Percentiles rank a stretch among this genome's conserved stretches.
These are phyloP conservation scores for Fusarium austroafricanum DNA, from an alignment of 2,329 filamentous ascomycete genomes.

Conservation along the genomic window DNA sequence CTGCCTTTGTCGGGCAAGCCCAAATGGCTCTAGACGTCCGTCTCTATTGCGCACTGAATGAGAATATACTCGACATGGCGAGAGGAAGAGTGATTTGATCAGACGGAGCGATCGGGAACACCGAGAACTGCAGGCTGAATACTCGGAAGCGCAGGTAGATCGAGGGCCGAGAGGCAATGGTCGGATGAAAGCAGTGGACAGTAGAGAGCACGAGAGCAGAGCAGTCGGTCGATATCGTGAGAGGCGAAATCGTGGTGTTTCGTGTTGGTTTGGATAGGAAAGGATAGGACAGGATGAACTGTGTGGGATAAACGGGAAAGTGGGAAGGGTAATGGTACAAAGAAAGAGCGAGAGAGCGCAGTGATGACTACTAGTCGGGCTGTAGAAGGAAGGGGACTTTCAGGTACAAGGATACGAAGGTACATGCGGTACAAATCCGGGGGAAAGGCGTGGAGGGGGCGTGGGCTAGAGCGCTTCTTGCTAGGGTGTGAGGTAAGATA, in stretches of 20 bases:
- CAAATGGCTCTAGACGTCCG: constrained; percentile 47
- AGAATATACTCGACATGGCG: constrained; percentile 49
- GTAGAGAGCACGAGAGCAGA: not conserved
- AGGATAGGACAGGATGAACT: constrained; percentile 8
- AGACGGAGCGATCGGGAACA: constrained; percentile 32
- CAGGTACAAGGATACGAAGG: constrained; percentile 40
- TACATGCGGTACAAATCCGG: constrained; percentile 41
- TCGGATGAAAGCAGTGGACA: not conserved
- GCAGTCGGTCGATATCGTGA: constrained; percentile 40
- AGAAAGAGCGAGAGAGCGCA: constrained; percentile 35
- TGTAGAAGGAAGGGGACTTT: constrained; percentile 30
- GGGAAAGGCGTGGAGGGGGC: constrained; percentile 38
- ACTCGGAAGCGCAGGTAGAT: constrained; percentile 16
- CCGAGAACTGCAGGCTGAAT: constrained; percentile 13
- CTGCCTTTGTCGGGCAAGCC: constrained; percentile 46
- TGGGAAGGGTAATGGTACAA: constrained; percentile 43
- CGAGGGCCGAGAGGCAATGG: not conserved
- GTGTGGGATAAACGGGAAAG: constrained; percentile 43
- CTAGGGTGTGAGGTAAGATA: constrained; percentile 12
- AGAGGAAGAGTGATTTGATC: constrained; percentile 21
- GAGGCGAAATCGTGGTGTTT: constrained; percentile 42
- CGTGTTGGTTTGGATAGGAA: constrained; percentile 31
- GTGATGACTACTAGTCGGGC: constrained; percentile 38
- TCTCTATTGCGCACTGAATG: constrained; percentile 50
- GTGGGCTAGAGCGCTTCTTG: constrained; percentile 22